Conservation (phyloP, 352 stramenopile genomes). For the Pythium phragmiticola region DNA sequence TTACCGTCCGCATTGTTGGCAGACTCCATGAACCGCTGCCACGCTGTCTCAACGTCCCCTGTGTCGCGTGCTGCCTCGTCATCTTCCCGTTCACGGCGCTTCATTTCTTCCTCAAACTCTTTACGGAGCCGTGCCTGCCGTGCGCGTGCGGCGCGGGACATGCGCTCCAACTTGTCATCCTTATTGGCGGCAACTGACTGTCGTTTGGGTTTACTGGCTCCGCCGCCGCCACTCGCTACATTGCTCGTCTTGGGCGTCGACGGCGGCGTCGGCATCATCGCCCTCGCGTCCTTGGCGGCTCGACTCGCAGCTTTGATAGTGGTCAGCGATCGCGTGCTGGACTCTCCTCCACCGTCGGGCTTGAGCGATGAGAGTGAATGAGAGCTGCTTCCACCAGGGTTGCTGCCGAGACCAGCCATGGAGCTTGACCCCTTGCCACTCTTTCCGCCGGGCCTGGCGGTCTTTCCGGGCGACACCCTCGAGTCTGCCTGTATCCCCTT, state of each 20-base stretch:
- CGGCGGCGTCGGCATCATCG: slow-evolving; percentile 17
- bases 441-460: background rate
- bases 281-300: slow-evolving; percentile 1
- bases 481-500: too few species aligned
- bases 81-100: slow-evolving; percentile 29
- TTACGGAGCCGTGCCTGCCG: slow-evolving; percentile 14
- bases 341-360: background rate
- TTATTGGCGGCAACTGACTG: slow-evolving; percentile 1
- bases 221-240: slow-evolving; percentile 4
- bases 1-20: slow-evolving; percentile 17
- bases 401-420: background rate
- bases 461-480: background rate
- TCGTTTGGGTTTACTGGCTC: slow-evolving; percentile 11
- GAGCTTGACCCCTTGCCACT: background rate
- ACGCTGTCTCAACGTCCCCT: slow-evolving; percentile 56
- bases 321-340: background rate
- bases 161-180: slow-evolving; percentile 13
- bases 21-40: slow-evolving; percentile 60
- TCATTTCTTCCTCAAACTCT: slow-evolving; percentile 24
- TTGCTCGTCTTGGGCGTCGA: slow-evolving; percentile 12
- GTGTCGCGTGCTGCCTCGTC: slow-evolving; percentile 48
- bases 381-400: slow-evolving; percentile 3
- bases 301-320: slow-evolving; percentile 3
- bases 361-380: slow-evolving; percentile 1
- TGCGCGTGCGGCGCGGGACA: slow-evolving; percentile 8